Base-by-base conservation (phyloP, 371 early-diverging fungal species). In the Actinomortierella ambigua region DNA sequence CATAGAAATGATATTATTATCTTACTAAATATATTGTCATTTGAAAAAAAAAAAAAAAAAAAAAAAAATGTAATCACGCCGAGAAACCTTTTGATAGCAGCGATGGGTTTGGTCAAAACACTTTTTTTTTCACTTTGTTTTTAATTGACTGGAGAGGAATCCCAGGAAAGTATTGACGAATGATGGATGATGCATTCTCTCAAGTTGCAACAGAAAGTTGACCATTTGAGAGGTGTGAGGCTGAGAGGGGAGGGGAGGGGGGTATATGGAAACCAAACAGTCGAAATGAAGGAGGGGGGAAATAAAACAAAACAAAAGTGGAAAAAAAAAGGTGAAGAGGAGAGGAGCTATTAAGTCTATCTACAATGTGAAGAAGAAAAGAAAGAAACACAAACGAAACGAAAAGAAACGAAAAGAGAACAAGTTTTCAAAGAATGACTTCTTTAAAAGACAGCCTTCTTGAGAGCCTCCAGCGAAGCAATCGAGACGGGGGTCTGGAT, bases 401-500 rank as follows among this genome's bases (percentile, higher is more conserved):
- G 26, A 13, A 49, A 20, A 22, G 23, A 49, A 26, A 9, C 20
- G 14, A 22, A 8, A 7, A 49, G 49, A 26, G 20, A 48, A 13
- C 23, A 49, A 4, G 22, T 46, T 48, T 20, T 24, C 9, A 8
- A 48, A 22, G 8, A 48, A 48, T 3, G 11, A n/a, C 3, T 17
- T 48, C 22, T 51, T 69, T 64, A 69, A 34, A 63, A 69, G 54
- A 57, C 69, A 13, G 23, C 53, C 26, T 59, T 40, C 63, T 63
- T 63, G 47, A 69, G 64, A 47, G 63, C 69, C 44, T 69, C 64
- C 42, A 69, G 22, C 47, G 69, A 63, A 24, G 34, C 20, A 50
- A 69, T n/a, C 28, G 27, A 39, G 57, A 64, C 8, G 13, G 69
- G 69, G 0, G 69, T 69, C 60, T 58, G 59, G 57, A 69, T 40